Base-by-base conservation (phyloP, 2,329 filamentous ascomycete species). In the Huntiella bhutanensis region DNA sequence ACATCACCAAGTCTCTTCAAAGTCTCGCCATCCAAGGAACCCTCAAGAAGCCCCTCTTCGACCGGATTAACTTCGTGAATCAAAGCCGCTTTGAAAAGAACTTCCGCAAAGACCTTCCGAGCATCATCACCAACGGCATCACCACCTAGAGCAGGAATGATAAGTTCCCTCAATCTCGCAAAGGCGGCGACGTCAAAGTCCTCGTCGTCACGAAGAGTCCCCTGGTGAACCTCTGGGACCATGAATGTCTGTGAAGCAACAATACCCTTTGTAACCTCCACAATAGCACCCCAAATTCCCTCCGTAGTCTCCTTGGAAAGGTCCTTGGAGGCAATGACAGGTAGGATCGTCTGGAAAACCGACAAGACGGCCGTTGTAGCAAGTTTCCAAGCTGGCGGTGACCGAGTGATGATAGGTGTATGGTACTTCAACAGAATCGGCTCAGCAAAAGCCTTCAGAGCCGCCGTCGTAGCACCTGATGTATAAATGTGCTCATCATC, bases 131-230 rank as follows among this genome's bases (percentile, higher is more conserved):
- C 67, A 5, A 95, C 71, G 2, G 65, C 61, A 4, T 71, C 58
- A 0, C 75, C 71, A 2, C 86, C 82, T 0, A 96, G 69, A 2
- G 73, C 64, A 0, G 84, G 80, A 4, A 85, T 80, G 36, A 93
- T 77, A 33, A 95, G 68, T 7, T 73, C 67, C 35, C 77, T 72
- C 1, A 96, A 65, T 42, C 70, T 69, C 28, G 63, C 64, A 57
- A 95, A 92, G 0, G 82, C 78, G 1, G 64, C 56, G 13, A 93
- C 81, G 57, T 98, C 91, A 55, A 92, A 92, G 1, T 67, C 60
- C 60, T 96, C 79, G 55, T 98, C 88, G 33, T 45, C 43, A 16
- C 13, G n/a, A 32, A 43, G 33, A 8, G n/a, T 19, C 16, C n/a
- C 13, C 32, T 17, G 13, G 15, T 43, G 33, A 28, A 22, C 46